Evolutionary conservation across 2,329 filamentous ascomycete genomes (phyloP).

Genomic region (Ceratocystis albifundus): DNA sequence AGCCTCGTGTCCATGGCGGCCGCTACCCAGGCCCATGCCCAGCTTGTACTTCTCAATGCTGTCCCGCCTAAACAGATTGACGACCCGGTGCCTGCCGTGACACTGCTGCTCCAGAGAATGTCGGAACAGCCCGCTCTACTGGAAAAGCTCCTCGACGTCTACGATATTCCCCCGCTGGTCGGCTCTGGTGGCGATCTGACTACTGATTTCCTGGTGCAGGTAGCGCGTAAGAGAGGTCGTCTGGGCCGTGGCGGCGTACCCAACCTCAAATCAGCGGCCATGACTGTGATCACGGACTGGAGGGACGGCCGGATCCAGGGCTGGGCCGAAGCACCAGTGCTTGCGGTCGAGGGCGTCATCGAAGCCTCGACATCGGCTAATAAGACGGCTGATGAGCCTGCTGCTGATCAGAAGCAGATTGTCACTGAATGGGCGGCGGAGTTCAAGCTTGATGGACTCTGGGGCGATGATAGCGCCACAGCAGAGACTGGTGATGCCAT

Average conservation of each 20-base stretch:
- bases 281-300: conserved; percentile 94
- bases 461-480: conserved; percentile 42
- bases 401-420: conserved; percentile 68
- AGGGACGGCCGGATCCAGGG: conserved; percentile 89
- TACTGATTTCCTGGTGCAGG: conserved; percentile 86
- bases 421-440: conserved; percentile 88
- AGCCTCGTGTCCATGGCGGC: conserved; percentile 45
- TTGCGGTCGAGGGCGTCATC: conserved; percentile 40
- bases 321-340: conserved; percentile 67
- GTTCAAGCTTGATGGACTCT: conserved; percentile 88
- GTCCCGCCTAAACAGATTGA: conserved; percentile 89
- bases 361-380: conserved; percentile 28
- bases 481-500: conserved; percentile 36
- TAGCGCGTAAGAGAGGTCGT: conserved; percentile 82
- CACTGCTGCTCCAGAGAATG: conserved; percentile 69
- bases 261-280: conserved; percentile 76
- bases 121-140: conserved; percentile 62
- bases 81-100: conserved; percentile 79
- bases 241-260: conserved; percentile 82
- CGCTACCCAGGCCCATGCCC: conserved; percentile 62
- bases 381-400: conserved; percentile 35
- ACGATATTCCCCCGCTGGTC: conserved; percentile 72
- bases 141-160: conserved; percentile 68
- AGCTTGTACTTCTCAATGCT: conserved; percentile 78
- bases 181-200: conserved; percentile 60